Evolutionary conservation across 2,329 filamentous ascomycete species (phyloP).

Genomic region (Scedosporium dehoogii): DNA sequence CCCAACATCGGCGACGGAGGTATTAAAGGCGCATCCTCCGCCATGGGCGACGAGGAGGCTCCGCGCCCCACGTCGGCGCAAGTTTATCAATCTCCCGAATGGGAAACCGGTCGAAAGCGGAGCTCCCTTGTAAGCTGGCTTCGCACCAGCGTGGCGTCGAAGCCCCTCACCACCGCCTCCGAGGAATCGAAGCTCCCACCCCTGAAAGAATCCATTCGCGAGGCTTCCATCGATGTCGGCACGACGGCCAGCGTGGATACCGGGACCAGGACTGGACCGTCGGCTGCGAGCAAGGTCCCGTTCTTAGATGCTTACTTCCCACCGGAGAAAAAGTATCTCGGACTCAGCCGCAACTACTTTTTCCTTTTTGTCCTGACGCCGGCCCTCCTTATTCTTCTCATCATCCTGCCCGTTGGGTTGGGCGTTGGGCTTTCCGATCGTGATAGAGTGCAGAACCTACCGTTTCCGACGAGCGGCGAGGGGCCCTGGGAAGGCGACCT

Average conservation of each 20-base stretch:
- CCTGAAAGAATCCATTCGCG: neutral
- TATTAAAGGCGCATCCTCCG: neutral
- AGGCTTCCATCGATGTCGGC: neutral
- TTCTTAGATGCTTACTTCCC: neutral
- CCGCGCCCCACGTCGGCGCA: neutral
- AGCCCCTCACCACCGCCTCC: neutral
- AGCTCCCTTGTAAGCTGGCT: constrained; percentile 4
- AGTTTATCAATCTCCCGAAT: neutral
- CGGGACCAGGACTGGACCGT: too few species aligned
- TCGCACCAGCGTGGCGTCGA: neutral
- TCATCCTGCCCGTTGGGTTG: constrained; percentile 43
- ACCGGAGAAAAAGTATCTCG: constrained; percentile 2
- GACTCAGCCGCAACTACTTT: neutral
- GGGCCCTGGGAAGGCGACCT: constrained; percentile 2
- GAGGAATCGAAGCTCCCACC: neutral
- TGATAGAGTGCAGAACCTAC: constrained; percentile 9
- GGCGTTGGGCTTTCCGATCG: constrained; percentile 41
- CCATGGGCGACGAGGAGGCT: constrained; percentile 2
- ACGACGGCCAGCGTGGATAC: neutral
- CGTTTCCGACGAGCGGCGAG: neutral
- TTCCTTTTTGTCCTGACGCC: constrained; percentile 15
- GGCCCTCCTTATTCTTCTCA: constrained; percentile 16
- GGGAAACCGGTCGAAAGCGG: constrained; percentile 2
- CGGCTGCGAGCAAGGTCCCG: neutral
- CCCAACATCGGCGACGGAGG: neutral